Evolutionary conservation across 352 stramenopile genomes (phyloP).

Genomic region (Pythium graminicola): DNA sequence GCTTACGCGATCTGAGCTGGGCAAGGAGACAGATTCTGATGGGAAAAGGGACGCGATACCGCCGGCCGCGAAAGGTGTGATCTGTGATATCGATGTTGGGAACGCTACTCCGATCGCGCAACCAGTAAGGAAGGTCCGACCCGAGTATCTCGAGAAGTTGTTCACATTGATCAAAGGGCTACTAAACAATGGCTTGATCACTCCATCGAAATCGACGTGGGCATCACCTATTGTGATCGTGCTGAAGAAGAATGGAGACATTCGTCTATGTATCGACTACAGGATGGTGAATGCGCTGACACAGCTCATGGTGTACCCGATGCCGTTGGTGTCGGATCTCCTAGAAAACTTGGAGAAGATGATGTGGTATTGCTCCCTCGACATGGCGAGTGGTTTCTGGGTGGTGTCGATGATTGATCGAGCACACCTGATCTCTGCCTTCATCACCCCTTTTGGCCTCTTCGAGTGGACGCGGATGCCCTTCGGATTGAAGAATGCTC

Average conservation of each 20-base stretch:
- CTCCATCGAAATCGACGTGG: constrained; percentile 16
- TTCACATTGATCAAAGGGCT: constrained; percentile 25
- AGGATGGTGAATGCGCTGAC: constrained; percentile 16
- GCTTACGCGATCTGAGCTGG: constrained; percentile 19
- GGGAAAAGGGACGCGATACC: constrained; percentile 26
- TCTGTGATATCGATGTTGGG: constrained; percentile 32
- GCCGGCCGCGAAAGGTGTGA: constrained; percentile 7
- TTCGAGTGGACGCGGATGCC: constrained; percentile 23
- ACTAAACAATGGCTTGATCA: constrained; percentile 16
- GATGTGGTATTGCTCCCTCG: constrained; percentile 20
- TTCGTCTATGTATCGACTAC: constrained; percentile 29
- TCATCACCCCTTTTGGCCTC: constrained; percentile 15
- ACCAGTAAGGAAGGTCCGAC: constrained; percentile 3
- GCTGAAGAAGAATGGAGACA: constrained; percentile 37
- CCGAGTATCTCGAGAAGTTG: constrained; percentile 18
- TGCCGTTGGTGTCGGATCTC: constrained; percentile 21
- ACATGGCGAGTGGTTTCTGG: constrained; percentile 25
- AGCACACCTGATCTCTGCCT: constrained; percentile 6
- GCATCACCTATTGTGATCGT: constrained; percentile 35
- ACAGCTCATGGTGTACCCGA: constrained; percentile 18
- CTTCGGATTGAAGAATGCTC: constrained; percentile 19
- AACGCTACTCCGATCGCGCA: constrained; percentile 21
- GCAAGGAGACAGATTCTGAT: constrained; percentile 15
- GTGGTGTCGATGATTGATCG: constrained; percentile 17
- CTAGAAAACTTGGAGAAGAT: constrained; percentile 14